Evolutionary conservation across 2,329 filamentous ascomycete species (phyloP), one percentile per base, ranked within the genome.

Genomic region (Cytospora paraplurivora): DNA sequence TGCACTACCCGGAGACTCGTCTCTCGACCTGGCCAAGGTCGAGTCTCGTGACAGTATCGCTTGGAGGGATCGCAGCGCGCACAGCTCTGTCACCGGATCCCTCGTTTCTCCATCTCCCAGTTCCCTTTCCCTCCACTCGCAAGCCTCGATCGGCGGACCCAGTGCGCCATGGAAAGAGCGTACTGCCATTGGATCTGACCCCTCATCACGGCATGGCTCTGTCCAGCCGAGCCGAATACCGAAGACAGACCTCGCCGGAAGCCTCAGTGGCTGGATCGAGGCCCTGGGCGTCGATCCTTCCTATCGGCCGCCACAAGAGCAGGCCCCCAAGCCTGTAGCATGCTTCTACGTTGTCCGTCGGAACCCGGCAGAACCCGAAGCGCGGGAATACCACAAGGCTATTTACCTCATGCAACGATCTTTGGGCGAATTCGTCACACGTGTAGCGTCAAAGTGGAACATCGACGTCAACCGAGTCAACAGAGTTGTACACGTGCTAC

Each of bases 251-350:
- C 84, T 86, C 27, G 79, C 85, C 41, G 88, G 88, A 11, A 86
- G 84, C 32, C 79, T 93, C 34, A 89, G 86, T 65, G 90, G 91
- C 7, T 97, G 90, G 88, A 95, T 98, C 67, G 93, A 97, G 73
- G 92, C 93, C 1, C 78, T 97, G 8, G 95, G 92, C 37, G 92
- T 98, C n/a, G 95, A 98, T 73, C 81, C 88, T 17, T 85, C 84
- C 2, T 99, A 98, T 73, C 86, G 89, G 63, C 89, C 95, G 52
- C 93, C 93, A 0, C 78, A 83, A 0, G 91, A 96, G 70, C 85
- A 84, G 63, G 79, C 82, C 10, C 80, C 87, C 21, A 96, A 92
- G 74, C 78, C 83, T 74, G 87, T 96, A 50, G 94, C 94, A 56
- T 97, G 93, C 78, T 93, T 98, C 75, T 98, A 96, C 72, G 79